Evolutionary conservation across 495 filamentous ascomycete genomes (phyloP).

Genomic region (Hypoxylon subgilvum): DNA sequence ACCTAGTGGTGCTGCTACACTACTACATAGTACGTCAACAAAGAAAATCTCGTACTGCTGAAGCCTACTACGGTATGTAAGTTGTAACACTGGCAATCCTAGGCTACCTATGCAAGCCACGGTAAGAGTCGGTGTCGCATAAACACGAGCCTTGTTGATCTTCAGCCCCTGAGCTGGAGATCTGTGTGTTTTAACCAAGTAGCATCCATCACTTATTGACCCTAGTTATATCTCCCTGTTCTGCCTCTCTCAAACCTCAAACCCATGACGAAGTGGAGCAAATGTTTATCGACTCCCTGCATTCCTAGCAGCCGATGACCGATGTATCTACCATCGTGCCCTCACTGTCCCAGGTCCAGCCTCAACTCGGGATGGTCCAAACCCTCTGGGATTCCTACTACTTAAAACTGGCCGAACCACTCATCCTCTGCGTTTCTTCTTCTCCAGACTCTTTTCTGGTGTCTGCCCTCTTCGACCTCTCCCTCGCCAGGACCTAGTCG

Average conservation of each 20-base stretch:
- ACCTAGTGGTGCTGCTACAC: slow-evolving; percentile 8
- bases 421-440: slow-evolving; percentile 12
- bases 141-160: slow-evolving; percentile 27
- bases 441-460: slow-evolving; percentile 37
- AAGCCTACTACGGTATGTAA: no score
- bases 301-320: slow-evolving; percentile 18
- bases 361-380: slow-evolving; percentile 27
- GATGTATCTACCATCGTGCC: no score
- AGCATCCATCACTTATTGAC: no score
- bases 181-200: slow-evolving; percentile 32
- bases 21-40: no score
- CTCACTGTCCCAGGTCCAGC: slow-evolving; percentile 23
- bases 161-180: slow-evolving; percentile 36
- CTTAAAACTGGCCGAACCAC: slow-evolving; percentile 28
- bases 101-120: no score
- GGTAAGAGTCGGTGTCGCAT: slow-evolving; percentile 28
- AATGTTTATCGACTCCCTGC: slow-evolving; percentile 37
- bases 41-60: no score
- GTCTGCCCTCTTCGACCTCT: slow-evolving; percentile 24
- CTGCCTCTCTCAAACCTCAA: slow-evolving; percentile 2
- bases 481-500: slow-evolving; percentile 23
- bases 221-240: slow-evolving; percentile 29
- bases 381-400: slow-evolving; percentile 16
- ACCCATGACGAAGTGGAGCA: slow-evolving; percentile 34
- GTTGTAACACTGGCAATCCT: no score